phyloP scores from a whole-genome alignment of 2,329 filamentous ascomycete genomes.

The Cytospora piceae region DNA sequence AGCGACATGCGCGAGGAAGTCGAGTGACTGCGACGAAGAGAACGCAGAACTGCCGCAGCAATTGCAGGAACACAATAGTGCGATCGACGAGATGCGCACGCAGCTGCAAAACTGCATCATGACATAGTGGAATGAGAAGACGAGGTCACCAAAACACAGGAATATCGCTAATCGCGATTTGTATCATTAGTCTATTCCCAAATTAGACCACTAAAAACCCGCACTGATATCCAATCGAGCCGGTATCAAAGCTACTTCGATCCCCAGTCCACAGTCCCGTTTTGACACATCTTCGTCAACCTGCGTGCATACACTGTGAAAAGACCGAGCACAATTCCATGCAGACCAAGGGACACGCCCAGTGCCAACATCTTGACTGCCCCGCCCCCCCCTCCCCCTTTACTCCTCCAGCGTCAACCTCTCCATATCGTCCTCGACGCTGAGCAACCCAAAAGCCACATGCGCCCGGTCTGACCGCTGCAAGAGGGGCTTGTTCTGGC shows the following conservation, averaged over 20 bases:
- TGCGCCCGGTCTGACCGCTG: slow-evolving; percentile 66
- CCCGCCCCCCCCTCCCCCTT: neutral
- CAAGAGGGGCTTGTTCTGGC: slow-evolving; percentile 56
- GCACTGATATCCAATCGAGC: slow-evolving; percentile 15
- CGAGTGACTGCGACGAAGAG: neutral
- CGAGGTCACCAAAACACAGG: slow-evolving; percentile 17
- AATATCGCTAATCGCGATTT: slow-evolving; percentile 4
- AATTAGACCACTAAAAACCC: slow-evolving; percentile 19
- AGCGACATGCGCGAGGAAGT: neutral
- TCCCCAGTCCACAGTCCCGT: neutral
- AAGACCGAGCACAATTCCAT: neutral
- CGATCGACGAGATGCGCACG: neutral
- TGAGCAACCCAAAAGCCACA: slow-evolving; percentile 78
- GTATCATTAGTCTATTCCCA: slow-evolving; percentile 29
- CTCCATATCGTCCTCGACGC: slow-evolving; percentile 76
- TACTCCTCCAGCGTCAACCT: slow-evolving; percentile 57
- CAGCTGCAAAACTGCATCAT: slow-evolving; percentile 4
- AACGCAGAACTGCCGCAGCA: neutral
- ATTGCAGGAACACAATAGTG: neutral
- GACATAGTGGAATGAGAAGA: slow-evolving; percentile 27
- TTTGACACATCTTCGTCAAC: neutral
- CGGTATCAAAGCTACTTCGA: slow-evolving; percentile 25
- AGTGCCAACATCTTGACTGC: neutral
- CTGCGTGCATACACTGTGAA: neutral
- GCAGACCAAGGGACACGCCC: neutral